Evolutionary conservation across 179 eudicot genomes (phyloP), one percentile per base, ranked within the genome.

Genomic region (Actinidia arguta): DNA sequence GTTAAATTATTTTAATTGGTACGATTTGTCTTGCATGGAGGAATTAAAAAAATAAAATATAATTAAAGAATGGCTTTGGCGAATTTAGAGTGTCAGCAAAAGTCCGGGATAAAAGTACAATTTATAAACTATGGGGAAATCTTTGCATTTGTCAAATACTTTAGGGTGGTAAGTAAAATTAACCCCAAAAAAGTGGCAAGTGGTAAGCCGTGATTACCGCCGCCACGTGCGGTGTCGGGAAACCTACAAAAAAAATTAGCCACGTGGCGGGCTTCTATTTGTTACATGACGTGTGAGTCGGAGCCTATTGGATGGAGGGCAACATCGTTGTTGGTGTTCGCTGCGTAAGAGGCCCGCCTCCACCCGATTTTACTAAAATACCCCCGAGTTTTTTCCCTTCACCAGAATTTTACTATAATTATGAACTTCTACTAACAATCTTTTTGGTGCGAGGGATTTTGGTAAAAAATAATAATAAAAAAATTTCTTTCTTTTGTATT

Each of bases 151-250:
- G 36, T 31, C 36, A 31, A 31, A 31, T 0, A 31, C 2, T 2
- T 31, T 31, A 31, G 36, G 36, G 36, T 0, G 36, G 2, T 31
- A 31, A 31, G 36, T 31, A 1, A 31, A 31, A 31, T 31, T 31
- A 31, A 31, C 36, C 36, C 36, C 36, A 31, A 31, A 31, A 31
- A 31, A 31, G 36, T 31, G 1, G 36, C 36, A 36, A 51, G 76
- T 39, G 47, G 31, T 27, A 42, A 31, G 64, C 36, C 74, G 17
- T 14, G 25, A 85, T 85, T 56, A 82, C 20, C 80, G 87, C 85
- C 85, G 80, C 80, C 81, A 82, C 84, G 82, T 78, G 87, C 80
- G 84, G 75, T 78, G 85, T 78, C 72, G 50, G 59, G 20, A 31
- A 16, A 36, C 4, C 10, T 20, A 6, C n/a, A 4, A 25, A 0